A percentile compares a stretch with the other conserved stretches of the same genome.
Conservation (phyloP, 129 eudicot genomes). For the Lactuca sativa region DNA sequence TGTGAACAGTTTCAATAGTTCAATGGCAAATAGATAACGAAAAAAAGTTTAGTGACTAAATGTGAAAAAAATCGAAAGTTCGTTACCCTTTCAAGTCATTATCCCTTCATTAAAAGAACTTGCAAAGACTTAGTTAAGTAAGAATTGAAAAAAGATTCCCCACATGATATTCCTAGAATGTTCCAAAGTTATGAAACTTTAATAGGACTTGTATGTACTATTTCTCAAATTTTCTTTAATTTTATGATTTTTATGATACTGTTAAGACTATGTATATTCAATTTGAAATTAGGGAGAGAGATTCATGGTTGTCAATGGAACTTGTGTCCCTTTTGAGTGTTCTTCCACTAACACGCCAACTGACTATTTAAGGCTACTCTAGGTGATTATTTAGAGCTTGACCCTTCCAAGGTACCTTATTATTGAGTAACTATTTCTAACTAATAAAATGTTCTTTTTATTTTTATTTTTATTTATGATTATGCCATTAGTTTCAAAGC, state of each 20-base stretch:
- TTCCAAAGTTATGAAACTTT: slow-evolving; percentile 73
- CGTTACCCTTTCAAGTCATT: too few relatives aligned
- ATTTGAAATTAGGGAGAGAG: slow-evolving; percentile 89
- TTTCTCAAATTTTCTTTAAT: slow-evolving; percentile 1
- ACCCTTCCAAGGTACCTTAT: slow-evolving; percentile 98
- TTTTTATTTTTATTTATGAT: too few relatives aligned
- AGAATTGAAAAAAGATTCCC: slow-evolving; percentile 86
- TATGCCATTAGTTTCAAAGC: slow-evolving; percentile 66
- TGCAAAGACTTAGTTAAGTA: slow-evolving; percentile 83
- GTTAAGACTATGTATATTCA: slow-evolving; percentile 31
- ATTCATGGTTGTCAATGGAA: slow-evolving; percentile 99
- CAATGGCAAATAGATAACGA: too few relatives aligned
- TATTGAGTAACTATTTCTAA: too few relatives aligned
- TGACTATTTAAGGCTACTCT: slow-evolving; percentile 87
- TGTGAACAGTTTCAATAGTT: too few relatives aligned
- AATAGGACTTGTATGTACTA: slow-evolving; percentile 75
- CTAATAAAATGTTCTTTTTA: slow-evolving; percentile 15
- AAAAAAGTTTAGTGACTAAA: too few relatives aligned
- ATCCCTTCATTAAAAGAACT: slow-evolving; percentile 93
- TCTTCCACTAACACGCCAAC: slow-evolving; percentile 97
- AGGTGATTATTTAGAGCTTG: slow-evolving; percentile 98
- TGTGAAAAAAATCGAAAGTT: too few relatives aligned
- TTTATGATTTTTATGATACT: neutral
- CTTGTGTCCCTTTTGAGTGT: slow-evolving; percentile 94
- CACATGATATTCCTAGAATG: slow-evolving; percentile 81